phyloP scores from a whole-genome alignment of 2,329 filamentous ascomycete species.

The Talaromyces amestolkiae region DNA sequence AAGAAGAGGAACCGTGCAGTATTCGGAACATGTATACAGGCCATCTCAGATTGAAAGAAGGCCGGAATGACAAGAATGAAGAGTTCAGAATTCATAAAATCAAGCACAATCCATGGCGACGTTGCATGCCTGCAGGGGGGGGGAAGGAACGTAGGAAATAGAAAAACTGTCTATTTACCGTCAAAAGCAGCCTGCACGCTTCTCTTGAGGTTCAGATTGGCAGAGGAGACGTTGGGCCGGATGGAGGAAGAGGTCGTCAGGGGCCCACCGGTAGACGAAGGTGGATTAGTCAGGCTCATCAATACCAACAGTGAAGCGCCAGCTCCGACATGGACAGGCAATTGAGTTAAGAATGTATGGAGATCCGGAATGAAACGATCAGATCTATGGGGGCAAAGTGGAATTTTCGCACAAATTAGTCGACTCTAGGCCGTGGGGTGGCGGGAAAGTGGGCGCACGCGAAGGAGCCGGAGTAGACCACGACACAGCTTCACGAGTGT shows the following conservation, averaged over 20 bases:
- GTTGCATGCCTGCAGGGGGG: background rate
- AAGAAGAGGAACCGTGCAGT: slow-evolving; percentile 8
- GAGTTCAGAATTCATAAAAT: slow-evolving; percentile 4
- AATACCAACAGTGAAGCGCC: slow-evolving; percentile 10
- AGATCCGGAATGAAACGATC: slow-evolving; percentile 10
- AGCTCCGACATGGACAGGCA: slow-evolving; percentile 9
- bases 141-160: background rate
- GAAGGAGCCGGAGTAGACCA: background rate
- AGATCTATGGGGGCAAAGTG: background rate
- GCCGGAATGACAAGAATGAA: slow-evolving; percentile 13
- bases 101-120: slow-evolving; percentile 10
- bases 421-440: slow-evolving; percentile 5
- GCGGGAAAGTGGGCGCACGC: slow-evolving; percentile 4
- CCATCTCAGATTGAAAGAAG: slow-evolving; percentile 15
- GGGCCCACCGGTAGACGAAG: slow-evolving; percentile 37
- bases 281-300: slow-evolving; percentile 46
- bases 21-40: slow-evolving; percentile 14
- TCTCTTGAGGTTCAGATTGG: slow-evolving; percentile 41
- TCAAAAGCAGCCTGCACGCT: slow-evolving; percentile 45
- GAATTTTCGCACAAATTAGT: slow-evolving; percentile 2
- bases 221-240: slow-evolving; percentile 31
- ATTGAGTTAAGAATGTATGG: slow-evolving; percentile 5
- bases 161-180: slow-evolving; percentile 37
- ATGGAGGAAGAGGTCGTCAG: slow-evolving; percentile 35
- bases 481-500: background rate